Conservation (phyloP, 2,329 filamentous ascomycete species). For the Grosmannia clavigera region DNA sequence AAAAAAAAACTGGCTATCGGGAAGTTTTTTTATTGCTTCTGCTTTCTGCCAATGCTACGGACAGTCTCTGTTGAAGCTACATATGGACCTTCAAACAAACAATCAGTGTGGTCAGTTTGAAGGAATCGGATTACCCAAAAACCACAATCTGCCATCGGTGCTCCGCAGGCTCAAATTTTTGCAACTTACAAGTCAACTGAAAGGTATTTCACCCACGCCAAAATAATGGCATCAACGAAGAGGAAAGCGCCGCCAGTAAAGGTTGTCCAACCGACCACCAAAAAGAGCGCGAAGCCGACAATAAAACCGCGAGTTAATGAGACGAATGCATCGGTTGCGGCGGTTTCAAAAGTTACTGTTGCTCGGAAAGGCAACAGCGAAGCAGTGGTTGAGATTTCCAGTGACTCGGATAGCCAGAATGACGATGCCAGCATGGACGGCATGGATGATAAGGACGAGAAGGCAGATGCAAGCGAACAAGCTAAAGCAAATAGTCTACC, state of each 20-base stretch:
- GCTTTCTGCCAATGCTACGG: background rate
- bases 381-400: conserved; percentile 42
- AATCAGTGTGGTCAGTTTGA: background rate
- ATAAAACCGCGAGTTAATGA: conserved; percentile 44
- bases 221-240: conserved; percentile 41
- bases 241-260: conserved; percentile 42
- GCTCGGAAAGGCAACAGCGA: conserved; percentile 19
- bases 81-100: background rate
- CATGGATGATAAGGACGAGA: background rate
- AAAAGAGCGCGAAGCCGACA: conserved; percentile 37
- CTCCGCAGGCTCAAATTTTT: background rate
- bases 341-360: conserved; percentile 9
- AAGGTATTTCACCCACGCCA: background rate
- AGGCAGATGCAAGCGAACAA: background rate
- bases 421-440: background rate
- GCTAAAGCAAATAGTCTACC: background rate
- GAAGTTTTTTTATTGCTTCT: background rate
- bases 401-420: conserved; percentile 27
- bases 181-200: background rate
- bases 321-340: conserved; percentile 40
- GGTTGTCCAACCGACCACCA: conserved; percentile 43
- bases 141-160: background rate
- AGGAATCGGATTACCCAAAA: background rate
- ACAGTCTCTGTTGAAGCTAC: background rate
- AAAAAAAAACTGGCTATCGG: conserved; percentile 1